Conservation (phyloP, 441 rosid species). For the Gossypium lobatum region DNA sequence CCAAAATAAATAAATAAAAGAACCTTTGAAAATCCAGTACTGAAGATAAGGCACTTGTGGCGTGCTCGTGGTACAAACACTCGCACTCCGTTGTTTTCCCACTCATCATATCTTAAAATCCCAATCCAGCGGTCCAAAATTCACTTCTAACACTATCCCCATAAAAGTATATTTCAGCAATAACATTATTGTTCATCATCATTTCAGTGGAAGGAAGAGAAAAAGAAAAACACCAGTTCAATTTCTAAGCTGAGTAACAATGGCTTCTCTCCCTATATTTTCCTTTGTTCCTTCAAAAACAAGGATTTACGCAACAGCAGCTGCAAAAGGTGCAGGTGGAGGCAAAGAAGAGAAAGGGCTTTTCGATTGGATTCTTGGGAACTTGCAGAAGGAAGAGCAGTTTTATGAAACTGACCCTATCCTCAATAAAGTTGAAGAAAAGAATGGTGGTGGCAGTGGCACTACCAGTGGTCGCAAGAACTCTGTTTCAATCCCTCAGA, state of each 20-base stretch:
- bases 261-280: conserved; percentile 46
- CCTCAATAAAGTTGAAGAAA: conserved; percentile 48
- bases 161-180: not conserved
- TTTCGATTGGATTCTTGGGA: conserved; percentile 49
- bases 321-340: conserved; percentile 36
- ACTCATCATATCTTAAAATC: not conserved
- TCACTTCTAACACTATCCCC: not conserved
- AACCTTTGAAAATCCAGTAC: not conserved
- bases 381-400: conserved; percentile 48
- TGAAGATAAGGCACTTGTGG: conserved; percentile 56
- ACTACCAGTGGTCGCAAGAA: conserved; percentile 30
- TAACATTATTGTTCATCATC: not conserved
- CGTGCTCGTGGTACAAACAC: conserved; percentile 37
- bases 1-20: not conserved
- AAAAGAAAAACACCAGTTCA: too few relatives aligned
- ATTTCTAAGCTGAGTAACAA: conserved; percentile 7
- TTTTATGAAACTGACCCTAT: conserved; percentile 64
- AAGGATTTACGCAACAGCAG: conserved; percentile 52
- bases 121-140: conserved; percentile 34
- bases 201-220: not conserved
- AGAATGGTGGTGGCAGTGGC: conserved; percentile 17
- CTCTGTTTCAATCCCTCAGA: conserved; percentile 46
- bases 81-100: not conserved
- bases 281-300: conserved; percentile 32
- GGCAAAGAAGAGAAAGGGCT: conserved; percentile 53